phyloP scores from a whole-genome alignment of 2,329 filamentous ascomycete species.

The Epichloe uncinata region DNA sequence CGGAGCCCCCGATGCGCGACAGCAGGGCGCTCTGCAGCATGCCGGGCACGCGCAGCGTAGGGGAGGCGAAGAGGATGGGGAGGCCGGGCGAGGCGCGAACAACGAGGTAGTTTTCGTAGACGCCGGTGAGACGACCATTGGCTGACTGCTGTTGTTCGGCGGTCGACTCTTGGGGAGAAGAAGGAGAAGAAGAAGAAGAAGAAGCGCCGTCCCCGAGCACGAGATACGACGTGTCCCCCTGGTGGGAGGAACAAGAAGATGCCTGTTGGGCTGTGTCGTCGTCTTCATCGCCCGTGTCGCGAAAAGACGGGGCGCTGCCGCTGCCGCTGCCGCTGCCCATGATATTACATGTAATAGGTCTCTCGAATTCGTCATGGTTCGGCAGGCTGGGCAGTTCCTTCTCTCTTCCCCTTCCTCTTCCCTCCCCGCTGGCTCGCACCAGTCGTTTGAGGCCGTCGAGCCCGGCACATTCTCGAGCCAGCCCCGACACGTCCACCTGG shows the following conservation, averaged over 20 bases:
- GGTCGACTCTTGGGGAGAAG: not conserved
- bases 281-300: not conserved
- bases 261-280: too few species aligned
- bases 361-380: too few species aligned
- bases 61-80: slow-evolving; percentile 54
- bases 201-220: not conserved
- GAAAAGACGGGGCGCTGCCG: not conserved
- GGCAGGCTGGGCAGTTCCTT: not conserved
- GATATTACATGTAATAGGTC: too few species aligned
- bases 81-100: slow-evolving; percentile 52
- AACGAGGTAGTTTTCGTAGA: slow-evolving; percentile 45
- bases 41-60: slow-evolving; percentile 50
- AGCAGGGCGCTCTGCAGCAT: slow-evolving; percentile 49
- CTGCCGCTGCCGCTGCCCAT: too few species aligned
- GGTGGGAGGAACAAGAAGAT: too few species aligned
- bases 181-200: not conserved
- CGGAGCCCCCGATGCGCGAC: slow-evolving; percentile 38
- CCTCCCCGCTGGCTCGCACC: not conserved
- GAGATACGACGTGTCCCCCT: not conserved
- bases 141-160: not conserved
- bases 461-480: slow-evolving; percentile 52
- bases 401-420: not conserved
- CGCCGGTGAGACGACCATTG: slow-evolving; percentile 13
- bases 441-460: slow-evolving; percentile 40
- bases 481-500: slow-evolving; percentile 55